Evolutionary conservation across 176 grass and related monocot species (phyloP).

Genomic region (Aegilops speltoides): DNA sequence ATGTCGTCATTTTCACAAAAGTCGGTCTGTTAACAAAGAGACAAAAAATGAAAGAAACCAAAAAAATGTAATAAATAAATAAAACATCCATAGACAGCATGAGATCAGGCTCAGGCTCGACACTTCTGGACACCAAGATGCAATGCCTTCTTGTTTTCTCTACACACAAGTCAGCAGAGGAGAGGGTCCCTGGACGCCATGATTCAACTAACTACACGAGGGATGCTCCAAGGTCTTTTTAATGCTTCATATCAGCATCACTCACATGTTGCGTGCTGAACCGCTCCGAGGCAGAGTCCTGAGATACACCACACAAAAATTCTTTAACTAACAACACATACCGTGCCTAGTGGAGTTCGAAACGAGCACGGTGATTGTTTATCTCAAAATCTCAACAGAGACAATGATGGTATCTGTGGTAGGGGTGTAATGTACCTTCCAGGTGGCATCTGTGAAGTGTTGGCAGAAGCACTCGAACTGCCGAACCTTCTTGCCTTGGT

Average conservation of each 20-base stretch:
- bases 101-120: not conserved
- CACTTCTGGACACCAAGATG: not conserved
- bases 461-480: slow-evolving; percentile 49
- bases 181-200: not conserved
- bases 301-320: not conserved
- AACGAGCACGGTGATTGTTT: not conserved
- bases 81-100: too few relatives aligned
- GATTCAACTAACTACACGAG: not conserved
- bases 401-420: not conserved
- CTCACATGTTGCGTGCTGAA: slow-evolving; percentile 57
- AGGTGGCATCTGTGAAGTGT: slow-evolving; percentile 59
- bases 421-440: slow-evolving; percentile 40
- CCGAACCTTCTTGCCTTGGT: slow-evolving; percentile 59
- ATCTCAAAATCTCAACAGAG: not conserved
- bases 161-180: not conserved
- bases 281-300: slow-evolving; percentile 52
- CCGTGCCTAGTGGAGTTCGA: not conserved
- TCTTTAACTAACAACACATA: not conserved
- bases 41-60: too few relatives aligned
- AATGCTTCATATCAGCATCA: slow-evolving; percentile 20
- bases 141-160: slow-evolving; percentile 3
- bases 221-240: not conserved
- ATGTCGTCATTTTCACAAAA: too few relatives aligned
- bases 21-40: too few relatives aligned
- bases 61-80: too few relatives aligned